Evolutionary conservation across 495 filamentous ascomycete genomes (phyloP).

Genomic region (Neurospora sp.): DNA sequence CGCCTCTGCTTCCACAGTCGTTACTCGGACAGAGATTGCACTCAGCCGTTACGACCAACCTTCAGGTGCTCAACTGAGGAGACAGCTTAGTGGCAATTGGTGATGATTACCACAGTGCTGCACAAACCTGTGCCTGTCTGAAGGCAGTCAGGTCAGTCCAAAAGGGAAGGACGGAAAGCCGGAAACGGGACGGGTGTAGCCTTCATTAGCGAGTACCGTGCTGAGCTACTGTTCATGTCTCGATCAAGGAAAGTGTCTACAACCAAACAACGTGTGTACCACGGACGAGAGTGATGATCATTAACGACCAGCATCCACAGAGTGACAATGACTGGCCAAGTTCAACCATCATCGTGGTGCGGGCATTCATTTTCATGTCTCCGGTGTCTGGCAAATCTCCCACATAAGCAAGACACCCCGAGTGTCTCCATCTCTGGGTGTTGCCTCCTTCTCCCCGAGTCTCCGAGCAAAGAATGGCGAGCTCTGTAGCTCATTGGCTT

Average conservation of each 20-base stretch:
- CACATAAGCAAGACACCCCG: neutral
- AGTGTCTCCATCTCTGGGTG: neutral
- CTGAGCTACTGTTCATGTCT: neutral
- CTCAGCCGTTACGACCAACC: neutral
- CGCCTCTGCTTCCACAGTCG: neutral
- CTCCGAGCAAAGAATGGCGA: neutral
- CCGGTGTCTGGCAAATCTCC: neutral
- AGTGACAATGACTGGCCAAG: neutral
- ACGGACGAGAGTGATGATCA: neutral
- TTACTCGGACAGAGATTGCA: neutral
- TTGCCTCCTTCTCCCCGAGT: neutral
- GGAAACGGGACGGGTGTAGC: neutral
- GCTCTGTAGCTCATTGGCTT: neutral
- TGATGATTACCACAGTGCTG: neutral
- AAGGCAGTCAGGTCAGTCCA: neutral
- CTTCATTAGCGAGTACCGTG: neutral
- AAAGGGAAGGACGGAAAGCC: neutral
- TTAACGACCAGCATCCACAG: neutral
- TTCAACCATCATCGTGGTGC: neutral
- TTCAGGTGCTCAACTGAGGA: neutral
- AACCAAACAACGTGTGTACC: neutral
- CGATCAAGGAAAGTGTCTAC: neutral
- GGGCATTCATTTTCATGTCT: neutral
- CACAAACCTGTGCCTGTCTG: neutral
- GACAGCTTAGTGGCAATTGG: neutral